Evolutionary conservation across 176 grass and related monocot species (phyloP), one percentile per base, ranked within the genome.

Genomic region (Melocanna baccifera): DNA sequence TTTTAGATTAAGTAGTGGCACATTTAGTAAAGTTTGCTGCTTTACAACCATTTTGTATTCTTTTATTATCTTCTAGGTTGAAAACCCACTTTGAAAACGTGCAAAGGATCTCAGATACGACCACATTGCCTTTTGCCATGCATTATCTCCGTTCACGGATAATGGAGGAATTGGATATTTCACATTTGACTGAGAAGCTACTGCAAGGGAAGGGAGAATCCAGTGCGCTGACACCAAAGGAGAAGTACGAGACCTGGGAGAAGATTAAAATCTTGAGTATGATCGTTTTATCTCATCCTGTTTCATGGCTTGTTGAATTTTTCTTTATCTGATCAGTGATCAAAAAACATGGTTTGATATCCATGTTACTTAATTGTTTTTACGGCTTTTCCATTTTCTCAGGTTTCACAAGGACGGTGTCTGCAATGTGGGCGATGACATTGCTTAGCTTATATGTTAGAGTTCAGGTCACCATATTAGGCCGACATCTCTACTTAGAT

Each of bases 401-500:
- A 99, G 97, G 93, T 91, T 99, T 99, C 81, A 96, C 93, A 30
- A 91, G 90, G 89, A 91, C 93, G 30, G 86, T 86, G 41, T 86
- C 90, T 86, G 90, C 97, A 28, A 61, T 96, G 40, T 99, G 97
- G 97, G 84, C 97, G 2, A 87, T 96, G 86, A 92, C 97, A 51
- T 67, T 99, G 90, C 88, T 99, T 81, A 94, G 93, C 88, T 90
- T 99, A 80, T 99, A 99, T 84, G 88, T 94, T 47, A 92, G 93
- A 83, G 93, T 99, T 85, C 97, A 99, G 83, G 93, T 96, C 68
- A 99, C 94, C 65, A 95, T 99, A 62, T 91, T 99, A 88, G 97
- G 93, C 39, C 92, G 97, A 70, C 97, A 99, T 87, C 91, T 99
- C 39, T 96, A 96, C 82, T 80, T 99, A 73, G 97, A 99, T 56